Evolutionary conservation across 306 rosid species (phyloP).

Genomic region (Dalbergia cultrata): DNA sequence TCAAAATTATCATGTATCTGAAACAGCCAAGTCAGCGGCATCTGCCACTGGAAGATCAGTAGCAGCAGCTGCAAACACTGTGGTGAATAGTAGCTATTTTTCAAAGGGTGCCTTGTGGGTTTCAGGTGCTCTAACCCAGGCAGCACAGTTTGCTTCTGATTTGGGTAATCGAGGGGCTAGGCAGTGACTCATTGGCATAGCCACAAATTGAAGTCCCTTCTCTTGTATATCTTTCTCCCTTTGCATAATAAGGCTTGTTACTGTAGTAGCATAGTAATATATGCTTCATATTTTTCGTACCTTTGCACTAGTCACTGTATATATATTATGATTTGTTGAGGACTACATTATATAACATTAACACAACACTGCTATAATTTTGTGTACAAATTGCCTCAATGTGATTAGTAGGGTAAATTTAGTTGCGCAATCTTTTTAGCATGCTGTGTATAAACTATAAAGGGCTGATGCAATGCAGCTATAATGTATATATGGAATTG

Average conservation of each 20-base stretch:
- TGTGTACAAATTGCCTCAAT: neutral
- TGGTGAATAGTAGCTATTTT: conserved; percentile 81
- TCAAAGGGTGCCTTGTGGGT: conserved; percentile 86
- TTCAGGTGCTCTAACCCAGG: conserved; percentile 67
- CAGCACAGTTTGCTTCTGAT: conserved; percentile 78
- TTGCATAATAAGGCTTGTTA: conserved; percentile 3
- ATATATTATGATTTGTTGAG: neutral
- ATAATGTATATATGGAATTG: neutral
- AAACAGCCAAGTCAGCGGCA: conserved; percentile 72
- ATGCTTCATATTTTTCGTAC: neutral
- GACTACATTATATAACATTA: neutral
- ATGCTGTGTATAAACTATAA: neutral
- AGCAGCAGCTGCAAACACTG: conserved; percentile 70
- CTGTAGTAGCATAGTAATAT: neutral
- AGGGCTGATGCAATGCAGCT: neutral
- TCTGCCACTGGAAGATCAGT: conserved; percentile 81
- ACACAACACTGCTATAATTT: neutral
- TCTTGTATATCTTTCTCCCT: conserved; percentile 38
- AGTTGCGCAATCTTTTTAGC: neutral
- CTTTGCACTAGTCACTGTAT: neutral
- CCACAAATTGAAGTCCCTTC: neutral
- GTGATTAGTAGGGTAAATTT: neutral
- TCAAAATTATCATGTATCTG: conserved; percentile 74
- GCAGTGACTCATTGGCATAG: conserved; percentile 46
- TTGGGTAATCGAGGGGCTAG: conserved; percentile 59